Evolutionary conservation across 441 rosid species (phyloP).

Genomic region (Populus hybrid): DNA sequence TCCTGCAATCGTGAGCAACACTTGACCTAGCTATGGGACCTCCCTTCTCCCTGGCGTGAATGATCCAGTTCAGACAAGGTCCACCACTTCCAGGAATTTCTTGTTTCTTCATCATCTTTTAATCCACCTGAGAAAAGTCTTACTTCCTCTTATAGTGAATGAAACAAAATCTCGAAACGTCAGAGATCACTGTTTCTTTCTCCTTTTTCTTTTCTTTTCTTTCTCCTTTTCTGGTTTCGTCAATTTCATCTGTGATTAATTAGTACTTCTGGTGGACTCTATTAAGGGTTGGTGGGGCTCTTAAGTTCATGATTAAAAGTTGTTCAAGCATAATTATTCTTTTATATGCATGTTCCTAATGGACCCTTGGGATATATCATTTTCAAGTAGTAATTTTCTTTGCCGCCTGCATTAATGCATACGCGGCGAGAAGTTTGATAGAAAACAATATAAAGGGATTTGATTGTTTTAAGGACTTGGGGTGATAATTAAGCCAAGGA

Average conservation of each 20-base stretch:
- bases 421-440: slow-evolving; percentile 6
- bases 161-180: background rate
- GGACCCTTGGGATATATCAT: background rate
- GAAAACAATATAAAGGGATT: background rate
- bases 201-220: background rate
- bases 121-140: slow-evolving; percentile 16
- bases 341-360: background rate
- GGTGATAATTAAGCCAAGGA: background rate
- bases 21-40: slow-evolving; percentile 29
- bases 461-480: background rate
- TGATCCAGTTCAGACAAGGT: slow-evolving; percentile 20
- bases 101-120: slow-evolving; percentile 10
- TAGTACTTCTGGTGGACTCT: background rate
- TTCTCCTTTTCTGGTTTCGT: no score
- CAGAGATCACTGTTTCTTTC: background rate
- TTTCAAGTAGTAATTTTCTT: background rate
- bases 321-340: background rate
- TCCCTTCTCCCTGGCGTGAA: slow-evolving; percentile 3
- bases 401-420: background rate
- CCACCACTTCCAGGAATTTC: slow-evolving; percentile 21
- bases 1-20: slow-evolving; percentile 30
- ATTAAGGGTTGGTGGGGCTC: background rate
- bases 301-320: background rate
- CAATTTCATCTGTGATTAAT: background rate
- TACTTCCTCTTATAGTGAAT: slow-evolving; percentile 18